A percentile compares a stretch with the other conserved stretches of the same genome.
Evolutionary conservation across 176 grass and related monocot genomes (phyloP).

Genomic region (Thalia dealbata): DNA sequence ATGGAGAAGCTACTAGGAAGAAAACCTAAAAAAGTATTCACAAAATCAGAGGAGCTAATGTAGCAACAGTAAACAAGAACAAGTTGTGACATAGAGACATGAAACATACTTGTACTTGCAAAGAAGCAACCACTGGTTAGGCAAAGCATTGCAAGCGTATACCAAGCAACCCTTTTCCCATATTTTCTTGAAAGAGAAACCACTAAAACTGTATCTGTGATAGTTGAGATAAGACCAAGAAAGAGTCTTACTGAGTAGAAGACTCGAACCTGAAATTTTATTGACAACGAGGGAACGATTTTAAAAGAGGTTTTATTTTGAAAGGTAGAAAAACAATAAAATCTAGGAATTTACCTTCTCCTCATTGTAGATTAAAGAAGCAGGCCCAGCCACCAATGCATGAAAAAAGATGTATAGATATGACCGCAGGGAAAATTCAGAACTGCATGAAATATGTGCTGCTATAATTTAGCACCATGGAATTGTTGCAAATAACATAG

Average conservation of each 20-base stretch:
- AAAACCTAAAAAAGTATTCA: slow-evolving; percentile 50
- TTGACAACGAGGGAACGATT: slow-evolving; percentile 2
- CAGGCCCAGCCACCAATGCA: slow-evolving; percentile 63
- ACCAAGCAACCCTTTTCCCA: slow-evolving; percentile 83
- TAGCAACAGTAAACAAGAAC: slow-evolving; percentile 1
- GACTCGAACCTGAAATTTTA: slow-evolving; percentile 48
- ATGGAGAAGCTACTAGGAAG: slow-evolving; percentile 97
- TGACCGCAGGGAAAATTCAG: slow-evolving; percentile 75
- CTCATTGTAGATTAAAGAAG: slow-evolving; percentile 70
- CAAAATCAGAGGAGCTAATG: slow-evolving; percentile 11
- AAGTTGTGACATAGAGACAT: slow-evolving; percentile 8
- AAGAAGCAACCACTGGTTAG: slow-evolving; percentile 98
- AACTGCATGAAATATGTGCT: slow-evolving; percentile 42
- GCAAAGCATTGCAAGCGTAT: slow-evolving; percentile 85
- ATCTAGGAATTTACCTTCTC: slow-evolving; percentile 55
- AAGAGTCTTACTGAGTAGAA: slow-evolving; percentile 94
- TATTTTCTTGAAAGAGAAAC: slow-evolving; percentile 85
- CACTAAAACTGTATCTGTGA: slow-evolving; percentile 77
- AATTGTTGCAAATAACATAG: neutral
- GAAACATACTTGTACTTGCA: slow-evolving; percentile 85
- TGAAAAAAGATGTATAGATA: slow-evolving; percentile 95
- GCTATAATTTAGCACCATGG: neutral
- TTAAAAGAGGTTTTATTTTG: slow-evolving; percentile 5
- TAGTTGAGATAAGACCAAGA: slow-evolving; percentile 86
- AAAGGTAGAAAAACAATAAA: slow-evolving; percentile 7